Base-by-base conservation (phyloP, 257 asterid genomes). In the Petunia secreta region DNA sequence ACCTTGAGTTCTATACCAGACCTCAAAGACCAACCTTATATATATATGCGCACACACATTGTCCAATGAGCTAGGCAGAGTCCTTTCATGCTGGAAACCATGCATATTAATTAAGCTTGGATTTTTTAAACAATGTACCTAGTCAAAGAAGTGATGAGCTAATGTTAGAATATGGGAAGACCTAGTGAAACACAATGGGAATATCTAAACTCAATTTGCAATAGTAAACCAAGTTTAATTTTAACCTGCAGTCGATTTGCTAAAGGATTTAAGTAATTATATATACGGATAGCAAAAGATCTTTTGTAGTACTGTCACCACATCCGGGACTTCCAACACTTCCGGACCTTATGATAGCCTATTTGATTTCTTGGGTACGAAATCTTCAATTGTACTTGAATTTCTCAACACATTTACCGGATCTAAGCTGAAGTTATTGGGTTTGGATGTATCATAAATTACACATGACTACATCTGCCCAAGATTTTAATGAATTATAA, bases 21-120 rank as follows among this genome's bases (percentile, higher is more conserved):
- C 76, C 58, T 68, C 44, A 44, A 44, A 16, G 52, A 8, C 8
- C 59, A 9, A 4, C 76, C 3, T 69, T 69, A 69, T 69, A 69
- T 69, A 69, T 25, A 25, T 25, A 25, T 25, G 25, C 25, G 25
- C 25, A 25, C 25, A 25, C 25, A 25, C 25, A 25, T 67, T 65
- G 52, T 67, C 75, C 15, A 41, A 43, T 43, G 39, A 4, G 76
- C 25, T 25, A 25, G 25, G 25, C 13, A 5, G 59, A 69, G 4
- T 69, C 59, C 16, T 16, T 46, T 69, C 76, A 16, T 69, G 58
- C 13, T 69, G 76, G 41, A 36, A 44, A 25, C 59, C n/a, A 44
- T 44, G 76, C n/a, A 44, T 44, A 58, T 46, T 69, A 69, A 9
- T 44, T 46, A 46, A 69, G 46, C 46, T 69, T 69, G 41, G 46